phyloP scores from a whole-genome alignment of 352 stramenopile species.

The Ophiocytium majus region DNA sequence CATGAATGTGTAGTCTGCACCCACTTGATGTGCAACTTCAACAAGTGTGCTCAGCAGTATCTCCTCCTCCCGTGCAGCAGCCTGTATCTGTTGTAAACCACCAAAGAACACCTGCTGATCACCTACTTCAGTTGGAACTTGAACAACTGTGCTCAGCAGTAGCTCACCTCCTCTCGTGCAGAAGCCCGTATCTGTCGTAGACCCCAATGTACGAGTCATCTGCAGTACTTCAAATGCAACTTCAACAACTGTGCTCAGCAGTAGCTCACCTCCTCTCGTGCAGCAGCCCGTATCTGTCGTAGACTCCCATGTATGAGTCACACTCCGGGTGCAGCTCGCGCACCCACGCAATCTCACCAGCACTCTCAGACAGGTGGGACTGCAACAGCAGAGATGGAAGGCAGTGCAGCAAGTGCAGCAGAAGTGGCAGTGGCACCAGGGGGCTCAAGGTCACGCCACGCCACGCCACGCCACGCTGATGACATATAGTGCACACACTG shows the following conservation, averaged over 20 bases:
- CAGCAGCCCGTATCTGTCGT: conserved; percentile 78
- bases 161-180: conserved; percentile 61
- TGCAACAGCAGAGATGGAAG: conserved; percentile 58
- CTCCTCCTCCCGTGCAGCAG: conserved; percentile 65
- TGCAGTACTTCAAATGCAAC: too few relatives aligned
- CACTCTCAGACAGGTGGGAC: conserved; percentile 83
- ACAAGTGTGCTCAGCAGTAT: too few relatives aligned
- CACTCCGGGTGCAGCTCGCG: conserved; percentile 56
- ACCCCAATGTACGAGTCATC: conserved; percentile 64
- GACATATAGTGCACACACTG: too few relatives aligned
- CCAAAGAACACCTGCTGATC: conserved; percentile 60
- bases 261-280: conserved; percentile 49
- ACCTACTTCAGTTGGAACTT: too few relatives aligned
- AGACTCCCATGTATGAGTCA: conserved; percentile 65
- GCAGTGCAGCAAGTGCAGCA: not conserved
- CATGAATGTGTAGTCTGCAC: conserved; percentile 60
- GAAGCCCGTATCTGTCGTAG: conserved; percentile 76
- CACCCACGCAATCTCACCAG: conserved; percentile 75
- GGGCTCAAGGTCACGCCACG: too few relatives aligned
- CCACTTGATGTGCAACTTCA: too few relatives aligned
- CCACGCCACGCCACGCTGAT: too few relatives aligned
- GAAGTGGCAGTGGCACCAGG: too few relatives aligned
- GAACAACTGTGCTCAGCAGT: too few relatives aligned
- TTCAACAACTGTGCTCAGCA: too few relatives aligned
- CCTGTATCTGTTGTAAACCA: conserved; percentile 75